A percentile compares a stretch with the other conserved stretches of the same genome.
Evolutionary conservation across 2,329 filamentous ascomycete genomes (phyloP).

Genomic region (Raffaelea ambrosiae): DNA sequence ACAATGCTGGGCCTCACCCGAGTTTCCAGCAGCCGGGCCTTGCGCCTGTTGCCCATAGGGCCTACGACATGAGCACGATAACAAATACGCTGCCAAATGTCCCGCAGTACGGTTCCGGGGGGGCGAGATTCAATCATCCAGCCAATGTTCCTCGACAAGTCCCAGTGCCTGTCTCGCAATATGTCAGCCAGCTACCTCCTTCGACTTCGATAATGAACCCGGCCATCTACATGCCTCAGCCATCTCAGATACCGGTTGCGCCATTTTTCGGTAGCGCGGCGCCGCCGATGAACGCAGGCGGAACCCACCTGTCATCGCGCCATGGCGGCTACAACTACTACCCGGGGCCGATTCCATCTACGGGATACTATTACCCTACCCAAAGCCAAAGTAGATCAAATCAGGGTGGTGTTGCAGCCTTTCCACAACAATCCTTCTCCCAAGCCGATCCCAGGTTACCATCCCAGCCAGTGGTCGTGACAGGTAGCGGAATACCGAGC

Average conservation of each 20-base stretch:
- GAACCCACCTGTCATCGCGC: not conserved
- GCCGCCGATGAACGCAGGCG: not conserved
- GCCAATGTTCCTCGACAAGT: not conserved
- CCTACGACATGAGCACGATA: conserved; percentile 6
- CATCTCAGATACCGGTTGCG: not conserved
- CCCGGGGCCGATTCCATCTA: not conserved
- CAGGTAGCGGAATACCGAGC: conserved; percentile 12
- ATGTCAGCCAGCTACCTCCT: not conserved
- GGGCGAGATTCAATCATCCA: not conserved
- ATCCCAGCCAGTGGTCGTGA: conserved; percentile 19
- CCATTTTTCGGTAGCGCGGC: not conserved
- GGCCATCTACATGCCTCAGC: conserved; percentile 2
- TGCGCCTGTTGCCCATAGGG: not conserved
- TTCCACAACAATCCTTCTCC: conserved; percentile 15
- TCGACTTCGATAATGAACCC: not conserved
- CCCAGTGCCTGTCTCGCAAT: not conserved
- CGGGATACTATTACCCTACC: not conserved
- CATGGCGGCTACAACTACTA: conserved; percentile 2
- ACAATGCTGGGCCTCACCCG: not conserved
- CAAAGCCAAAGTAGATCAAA: not conserved
- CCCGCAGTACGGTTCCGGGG: not conserved
- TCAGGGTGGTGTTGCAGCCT: not conserved
- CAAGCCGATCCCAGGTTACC: conserved; percentile 16
- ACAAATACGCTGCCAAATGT: conserved; percentile 1
- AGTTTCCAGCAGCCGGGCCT: not conserved